Evolutionary conservation across 78 protist species (phyloP), one percentile per base, ranked within the genome.

Genomic region (Bigelowiella natans): DNA sequence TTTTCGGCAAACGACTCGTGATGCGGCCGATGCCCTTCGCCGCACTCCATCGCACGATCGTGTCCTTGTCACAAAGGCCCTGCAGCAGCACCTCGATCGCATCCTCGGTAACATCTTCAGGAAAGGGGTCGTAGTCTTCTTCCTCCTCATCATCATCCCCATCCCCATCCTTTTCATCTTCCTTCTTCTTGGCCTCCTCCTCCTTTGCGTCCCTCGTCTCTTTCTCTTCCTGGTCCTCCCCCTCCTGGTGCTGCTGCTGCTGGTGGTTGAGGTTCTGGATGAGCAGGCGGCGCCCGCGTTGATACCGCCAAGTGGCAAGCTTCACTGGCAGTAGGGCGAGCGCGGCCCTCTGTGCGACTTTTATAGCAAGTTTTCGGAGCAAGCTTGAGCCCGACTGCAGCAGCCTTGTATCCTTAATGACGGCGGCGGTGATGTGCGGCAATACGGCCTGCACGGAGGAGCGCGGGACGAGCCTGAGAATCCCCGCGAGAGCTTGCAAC

Each of bases 11-110:
- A 7, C 87, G 7, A 18, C 11, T 85, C 87, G 38, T 37, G 37
- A 85, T 11, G 11, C 87, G 87, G 38, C 87, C 87, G 38, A 85
- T 85, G 7, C 87, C 87, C 18, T 85, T 85, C 30, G 87, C 87
- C 30, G 87, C 36, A 18, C 51, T 37, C 87, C 87, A 85, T 11
- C 87, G 87, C 7, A 85, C 87, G 11, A 85, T 37, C 18, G 87
- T 85, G 30, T 85, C 87, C 37, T 18, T 7, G 73, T 51, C 73
- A 51, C 73, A 18, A 7, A 51, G 18, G 73, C 73, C 73, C 18
- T 51, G 73, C 73, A 51, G 73, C 7, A 51, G 73, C 73, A 51
- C 73, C 73, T 51, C 73, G 7, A 51, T 51, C 34, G 73, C 73
- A 7, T 51, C 73, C 73, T 51, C 73, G 34, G 18, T 7, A 26